Conservation (phyloP, 2,329 filamentous ascomycete species). For the Taxawa tesnikishii region DNA sequence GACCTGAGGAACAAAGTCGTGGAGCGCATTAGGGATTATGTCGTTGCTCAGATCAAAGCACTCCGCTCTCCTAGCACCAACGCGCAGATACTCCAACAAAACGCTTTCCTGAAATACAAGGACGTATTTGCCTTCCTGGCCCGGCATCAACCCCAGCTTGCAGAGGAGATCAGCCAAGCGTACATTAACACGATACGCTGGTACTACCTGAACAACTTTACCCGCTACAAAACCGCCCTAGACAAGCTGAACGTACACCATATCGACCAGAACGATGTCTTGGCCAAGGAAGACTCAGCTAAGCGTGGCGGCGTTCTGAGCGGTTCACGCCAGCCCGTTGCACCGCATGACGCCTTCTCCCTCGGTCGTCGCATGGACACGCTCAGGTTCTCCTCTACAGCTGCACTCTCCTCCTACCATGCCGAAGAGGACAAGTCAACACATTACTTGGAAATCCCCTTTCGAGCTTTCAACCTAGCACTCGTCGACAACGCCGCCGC, state of each 20-base stretch:
- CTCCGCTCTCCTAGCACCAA: slow-evolving; percentile 92
- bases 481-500: slow-evolving; percentile 87
- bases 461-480: slow-evolving; percentile 89
- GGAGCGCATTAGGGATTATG: slow-evolving; percentile 84
- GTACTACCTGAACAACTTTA: slow-evolving; percentile 92
- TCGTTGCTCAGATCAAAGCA: slow-evolving; percentile 90
- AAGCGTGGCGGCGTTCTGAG: slow-evolving; percentile 39
- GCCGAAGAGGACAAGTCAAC: slow-evolving; percentile 79
- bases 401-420: slow-evolving; percentile 73
- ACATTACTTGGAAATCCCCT: slow-evolving; percentile 82
- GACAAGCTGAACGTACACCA: slow-evolving; percentile 73
- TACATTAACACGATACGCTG: slow-evolving; percentile 98
- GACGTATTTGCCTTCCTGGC: slow-evolving; percentile 79
- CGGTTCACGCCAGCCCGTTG: slow-evolving; percentile 37
- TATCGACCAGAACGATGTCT: slow-evolving; percentile 70
- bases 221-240: slow-evolving; percentile 71
- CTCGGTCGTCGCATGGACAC: slow-evolving; percentile 77
- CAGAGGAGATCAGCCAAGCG: slow-evolving; percentile 79
- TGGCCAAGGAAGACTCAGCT: slow-evolving; percentile 53
- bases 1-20: slow-evolving; percentile 82
- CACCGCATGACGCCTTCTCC: slow-evolving; percentile 76
- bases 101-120: slow-evolving; percentile 78
- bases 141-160: slow-evolving; percentile 68
- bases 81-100: slow-evolving; percentile 90
- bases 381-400: slow-evolving; percentile 58